Conservation (phyloP, 78 protist species). For the Acrasis kona region DNA sequence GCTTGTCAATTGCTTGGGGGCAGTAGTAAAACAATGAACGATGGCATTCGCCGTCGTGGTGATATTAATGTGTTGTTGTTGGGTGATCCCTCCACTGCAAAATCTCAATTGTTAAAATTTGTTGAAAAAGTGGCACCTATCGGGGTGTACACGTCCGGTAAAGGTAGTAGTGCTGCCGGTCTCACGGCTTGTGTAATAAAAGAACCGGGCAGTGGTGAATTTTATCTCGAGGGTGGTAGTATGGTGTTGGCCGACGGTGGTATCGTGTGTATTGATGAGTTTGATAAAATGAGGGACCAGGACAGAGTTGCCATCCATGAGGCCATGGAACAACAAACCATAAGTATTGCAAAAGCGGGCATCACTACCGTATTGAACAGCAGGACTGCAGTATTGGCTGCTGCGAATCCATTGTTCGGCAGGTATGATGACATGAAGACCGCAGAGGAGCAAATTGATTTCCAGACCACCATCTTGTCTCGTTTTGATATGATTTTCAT, state of each 20-base stretch:
- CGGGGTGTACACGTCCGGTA: constrained; percentile 96
- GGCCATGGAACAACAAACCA: constrained; percentile 99
- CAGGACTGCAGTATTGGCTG: constrained; percentile 98
- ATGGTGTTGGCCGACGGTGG: constrained; percentile 99
- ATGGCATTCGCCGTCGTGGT: constrained; percentile 93
- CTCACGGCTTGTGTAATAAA: constrained; percentile 96
- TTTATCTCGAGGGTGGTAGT: constrained; percentile 98
- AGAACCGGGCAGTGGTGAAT: constrained; percentile 73
- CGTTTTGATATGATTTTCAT: constrained; percentile 99
- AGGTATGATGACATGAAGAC: constrained; percentile 80
- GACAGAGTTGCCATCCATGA: constrained; percentile 96
- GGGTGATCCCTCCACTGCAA: constrained; percentile 99
- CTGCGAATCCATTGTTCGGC: constrained; percentile 98
- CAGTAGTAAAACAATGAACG: constrained; percentile 68
- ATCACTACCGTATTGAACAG: constrained; percentile 97
- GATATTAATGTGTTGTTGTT: constrained; percentile 98
- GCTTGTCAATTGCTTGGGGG: constrained; percentile 93
- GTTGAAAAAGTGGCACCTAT: constrained; percentile 89
- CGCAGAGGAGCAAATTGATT: constrained; percentile 74
- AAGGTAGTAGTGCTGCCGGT: constrained; percentile 96
- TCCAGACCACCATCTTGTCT: constrained; percentile 94
- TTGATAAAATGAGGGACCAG: constrained; percentile 89
- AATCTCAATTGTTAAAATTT: constrained; percentile 93
- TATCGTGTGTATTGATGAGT: constrained; percentile 96
- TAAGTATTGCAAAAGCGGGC: constrained; percentile 98